A percentile compares a stretch with the other conserved stretches of the same genome.
Evolutionary conservation across 1,139 yeast genomes (phyloP).

Genomic region (Yamadazyma diospyri): DNA sequence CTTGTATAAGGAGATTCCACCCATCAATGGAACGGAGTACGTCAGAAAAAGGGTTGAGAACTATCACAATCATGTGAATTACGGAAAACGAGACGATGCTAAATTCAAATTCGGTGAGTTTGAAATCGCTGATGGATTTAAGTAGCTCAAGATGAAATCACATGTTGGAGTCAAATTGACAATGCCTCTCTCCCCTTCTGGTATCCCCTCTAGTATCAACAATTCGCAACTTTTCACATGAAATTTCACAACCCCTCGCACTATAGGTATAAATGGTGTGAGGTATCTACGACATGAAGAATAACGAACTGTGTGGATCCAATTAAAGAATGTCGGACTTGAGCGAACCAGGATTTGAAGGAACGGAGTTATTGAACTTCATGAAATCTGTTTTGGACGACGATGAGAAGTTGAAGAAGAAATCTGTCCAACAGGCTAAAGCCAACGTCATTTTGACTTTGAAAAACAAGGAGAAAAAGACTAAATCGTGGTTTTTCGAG

Average conservation of each 20-base stretch:
- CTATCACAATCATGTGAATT: conserved; percentile 22
- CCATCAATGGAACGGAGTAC: conserved; percentile 27
- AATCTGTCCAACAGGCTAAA: conserved; percentile 19
- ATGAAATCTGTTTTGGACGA: conserved; percentile 21
- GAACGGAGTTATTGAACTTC: conserved; percentile 21
- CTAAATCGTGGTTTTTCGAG: conserved; percentile 23
- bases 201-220: too few relatives aligned
- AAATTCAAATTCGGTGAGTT: conserved; percentile 25
- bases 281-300: too few relatives aligned
- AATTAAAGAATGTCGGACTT: conserved; percentile 15
- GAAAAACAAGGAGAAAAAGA: conserved; percentile 18
- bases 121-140: conserved; percentile 23
- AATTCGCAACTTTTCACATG: too few relatives aligned
- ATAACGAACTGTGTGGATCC: too few relatives aligned
- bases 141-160: too few relatives aligned
- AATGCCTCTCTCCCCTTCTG: too few relatives aligned
- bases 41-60: conserved; percentile 26
- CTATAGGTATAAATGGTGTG: background rate
- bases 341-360: conserved; percentile 24
- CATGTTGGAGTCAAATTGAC: too few relatives aligned
- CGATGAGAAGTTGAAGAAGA: conserved; percentile 18
- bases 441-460: conserved; percentile 19
- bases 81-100: conserved; percentile 21
- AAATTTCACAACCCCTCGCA: too few relatives aligned
- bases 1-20: conserved; percentile 20